phyloP scores from a whole-genome alignment of 129 eudicot genomes.

The Centrapalus pauciflorus region DNA sequence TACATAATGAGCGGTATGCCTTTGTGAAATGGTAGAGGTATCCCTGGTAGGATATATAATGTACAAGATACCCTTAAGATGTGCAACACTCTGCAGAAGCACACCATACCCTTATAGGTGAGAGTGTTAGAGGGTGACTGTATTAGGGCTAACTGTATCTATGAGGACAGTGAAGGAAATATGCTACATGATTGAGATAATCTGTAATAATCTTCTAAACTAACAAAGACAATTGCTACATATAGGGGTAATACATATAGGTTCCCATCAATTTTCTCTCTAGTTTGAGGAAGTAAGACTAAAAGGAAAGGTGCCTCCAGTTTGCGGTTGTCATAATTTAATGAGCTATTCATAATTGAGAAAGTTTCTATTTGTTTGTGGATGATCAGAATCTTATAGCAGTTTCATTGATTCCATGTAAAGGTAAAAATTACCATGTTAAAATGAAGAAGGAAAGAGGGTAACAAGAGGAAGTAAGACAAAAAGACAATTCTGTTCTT shows the following conservation, averaged over 20 bases:
- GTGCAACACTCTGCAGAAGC: no score
- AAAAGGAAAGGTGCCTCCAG: neutral
- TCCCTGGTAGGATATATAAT: neutral
- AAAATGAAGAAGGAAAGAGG: neutral
- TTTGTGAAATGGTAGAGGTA: neutral
- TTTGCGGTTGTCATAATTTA: no score
- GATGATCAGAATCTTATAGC: neutral
- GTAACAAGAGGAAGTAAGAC: no score
- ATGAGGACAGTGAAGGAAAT: neutral
- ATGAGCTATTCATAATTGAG: no score
- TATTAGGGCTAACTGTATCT: neutral
- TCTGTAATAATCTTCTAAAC: neutral
- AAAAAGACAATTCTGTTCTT: neutral
- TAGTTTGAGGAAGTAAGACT: neutral
- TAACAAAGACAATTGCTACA: neutral
- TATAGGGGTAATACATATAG: neutral
- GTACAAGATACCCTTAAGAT: neutral
- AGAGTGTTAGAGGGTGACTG: neutral
- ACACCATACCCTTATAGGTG: neutral
- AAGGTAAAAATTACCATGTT: neutral
- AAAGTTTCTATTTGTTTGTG: neutral
- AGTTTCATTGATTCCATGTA: neutral
- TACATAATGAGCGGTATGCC: neutral
- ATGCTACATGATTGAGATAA: neutral
- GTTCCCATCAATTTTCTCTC: neutral